phyloP scores from a whole-genome alignment of 2,329 filamentous ascomycete species.

The Ophiostoma piceae region DNA sequence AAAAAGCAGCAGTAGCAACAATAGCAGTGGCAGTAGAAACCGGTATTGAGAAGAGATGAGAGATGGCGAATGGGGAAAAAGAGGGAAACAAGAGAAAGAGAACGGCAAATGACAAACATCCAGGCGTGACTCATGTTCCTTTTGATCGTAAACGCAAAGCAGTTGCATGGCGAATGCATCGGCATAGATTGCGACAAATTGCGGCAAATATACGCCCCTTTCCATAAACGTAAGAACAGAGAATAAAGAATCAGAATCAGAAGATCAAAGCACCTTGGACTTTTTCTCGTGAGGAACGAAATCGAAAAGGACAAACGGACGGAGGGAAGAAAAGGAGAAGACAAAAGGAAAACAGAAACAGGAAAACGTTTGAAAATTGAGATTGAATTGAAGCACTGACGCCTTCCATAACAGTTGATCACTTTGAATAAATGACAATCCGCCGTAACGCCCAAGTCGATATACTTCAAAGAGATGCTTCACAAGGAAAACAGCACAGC shows the following conservation, averaged over 20 bases:
- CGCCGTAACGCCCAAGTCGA: conserved; percentile 14
- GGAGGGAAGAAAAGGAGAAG: background rate
- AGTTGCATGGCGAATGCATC: background rate
- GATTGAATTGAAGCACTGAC: conserved; percentile 12
- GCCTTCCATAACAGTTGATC: conserved; percentile 16
- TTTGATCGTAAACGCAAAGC: background rate
- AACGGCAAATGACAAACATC: background rate
- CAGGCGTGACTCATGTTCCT: conserved; percentile 8
- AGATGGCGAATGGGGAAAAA: background rate
- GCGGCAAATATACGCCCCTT: conserved; percentile 6
- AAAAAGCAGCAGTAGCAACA: conserved; percentile 10
- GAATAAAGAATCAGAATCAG: background rate
- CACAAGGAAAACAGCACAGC: background rate
- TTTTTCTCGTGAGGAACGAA: background rate
- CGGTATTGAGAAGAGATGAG: background rate
- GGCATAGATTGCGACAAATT: conserved; percentile 2
- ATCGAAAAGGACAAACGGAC: background rate
- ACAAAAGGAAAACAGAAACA: background rate
- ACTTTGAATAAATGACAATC: conserved; percentile 16
- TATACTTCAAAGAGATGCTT: conserved; percentile 10
- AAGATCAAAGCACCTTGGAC: background rate
- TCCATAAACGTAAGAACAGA: conserved; percentile 7
- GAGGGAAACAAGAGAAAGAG: background rate
- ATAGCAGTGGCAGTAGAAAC: background rate
- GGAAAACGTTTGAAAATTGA: background rate